Evolutionary conservation across 345 rosid genomes (phyloP), one percentile per base, ranked within the genome.

Genomic region (Pugionium cornutum): DNA sequence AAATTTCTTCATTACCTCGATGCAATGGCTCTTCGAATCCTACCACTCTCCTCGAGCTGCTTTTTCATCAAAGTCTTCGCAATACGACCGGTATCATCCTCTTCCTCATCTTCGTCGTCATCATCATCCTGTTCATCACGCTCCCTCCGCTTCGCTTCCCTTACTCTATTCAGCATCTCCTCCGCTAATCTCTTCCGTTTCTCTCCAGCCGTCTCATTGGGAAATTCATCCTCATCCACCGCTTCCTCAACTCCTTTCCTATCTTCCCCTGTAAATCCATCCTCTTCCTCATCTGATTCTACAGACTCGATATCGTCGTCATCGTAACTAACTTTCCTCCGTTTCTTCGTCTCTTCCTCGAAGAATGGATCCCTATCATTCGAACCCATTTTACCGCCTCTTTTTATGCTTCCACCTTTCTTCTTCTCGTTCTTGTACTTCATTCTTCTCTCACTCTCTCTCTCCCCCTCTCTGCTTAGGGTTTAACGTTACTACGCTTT

Each of bases 11-110:
- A 46, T 74, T 77, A 91, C 99, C 95, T 86, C 2, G 92, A 91
- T 63, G 97, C 90, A 60, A 95, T 58, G 34, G 53, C 78, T 78
- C 86, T 83, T 62, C 88, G 81, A 71, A 80, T 77, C 48, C 99
- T 69, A 8, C 98, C 99, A 75, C 88, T 89, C 9, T 89, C 98
- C 75, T 89, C 96, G 4, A 80, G 83, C 84, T 95, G 99, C 73
- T 86, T 84, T 81, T 87, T 80, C 83, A 84, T 80, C 90, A 95
- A 75, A 60, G 75, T 74, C 71, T 79, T 81, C 2, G 76, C 83
- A 7, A 91, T 75, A 44, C 55, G 80, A 0, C 80, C 94, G 41
- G 18, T 10, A 8, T 44, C 40, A 59, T 59, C 52, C 3, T 85
- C 97, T 57, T 59, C 78, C 32, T 85, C 97, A 9, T 62, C 78